Evolutionary conservation across 2,329 filamentous ascomycete genomes (phyloP).

Genomic region (Corinectria fuckeliana): DNA sequence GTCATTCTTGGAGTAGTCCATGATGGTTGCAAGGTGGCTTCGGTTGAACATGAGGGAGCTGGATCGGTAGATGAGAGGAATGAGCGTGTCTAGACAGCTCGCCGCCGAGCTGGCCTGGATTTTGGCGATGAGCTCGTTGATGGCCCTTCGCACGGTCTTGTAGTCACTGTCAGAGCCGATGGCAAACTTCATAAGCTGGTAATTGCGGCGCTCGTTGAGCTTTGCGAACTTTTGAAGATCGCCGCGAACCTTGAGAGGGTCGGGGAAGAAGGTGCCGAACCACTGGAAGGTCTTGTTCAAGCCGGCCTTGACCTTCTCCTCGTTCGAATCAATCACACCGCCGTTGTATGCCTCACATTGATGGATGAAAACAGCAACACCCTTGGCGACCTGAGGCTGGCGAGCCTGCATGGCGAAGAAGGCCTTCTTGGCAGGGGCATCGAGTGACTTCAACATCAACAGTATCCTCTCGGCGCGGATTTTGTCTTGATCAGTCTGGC

Average conservation of each 20-base stretch:
- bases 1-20: conserved; percentile 85
- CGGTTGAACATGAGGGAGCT: conserved; percentile 90
- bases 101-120: conserved; percentile 71
- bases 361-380: conserved; percentile 77
- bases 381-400: conserved; percentile 76
- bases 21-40: conserved; percentile 89
- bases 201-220: conserved; percentile 85
- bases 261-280: conserved; percentile 77
- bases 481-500: conserved; percentile 71
- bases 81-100: conserved; percentile 78
- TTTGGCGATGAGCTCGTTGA: conserved; percentile 87
- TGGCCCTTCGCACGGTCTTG: conserved; percentile 85
- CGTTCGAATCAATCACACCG: conserved; percentile 77
- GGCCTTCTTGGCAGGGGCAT: conserved; percentile 79
- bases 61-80: conserved; percentile 82
- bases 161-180: conserved; percentile 89
- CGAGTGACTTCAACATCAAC: conserved; percentile 78
- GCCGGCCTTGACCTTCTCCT: conserved; percentile 71
- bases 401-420: conserved; percentile 87
- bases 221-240: conserved; percentile 93
- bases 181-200: conserved; percentile 86
- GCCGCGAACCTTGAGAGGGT: conserved; percentile 71
- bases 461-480: conserved; percentile 86
- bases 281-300: conserved; percentile 77
- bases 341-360: conserved; percentile 92